Conservation (phyloP, 78 protist genomes). For the Emiliania huxleyi region DNA sequence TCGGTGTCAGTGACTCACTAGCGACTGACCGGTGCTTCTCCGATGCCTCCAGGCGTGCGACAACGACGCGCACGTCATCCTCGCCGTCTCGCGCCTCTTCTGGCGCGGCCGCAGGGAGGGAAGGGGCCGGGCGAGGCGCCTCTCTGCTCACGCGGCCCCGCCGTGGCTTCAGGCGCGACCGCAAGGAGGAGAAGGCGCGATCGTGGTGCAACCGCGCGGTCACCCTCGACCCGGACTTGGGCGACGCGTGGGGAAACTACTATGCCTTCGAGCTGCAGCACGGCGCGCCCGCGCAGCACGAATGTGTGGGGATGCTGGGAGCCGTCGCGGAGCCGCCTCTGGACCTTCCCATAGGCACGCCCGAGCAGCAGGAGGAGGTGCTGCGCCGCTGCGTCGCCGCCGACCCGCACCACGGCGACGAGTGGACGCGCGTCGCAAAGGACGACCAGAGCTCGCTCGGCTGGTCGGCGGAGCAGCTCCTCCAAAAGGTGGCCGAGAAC, state of each 20-base stretch:
- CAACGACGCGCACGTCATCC: constrained; percentile 58
- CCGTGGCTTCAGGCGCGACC: constrained; percentile 64
- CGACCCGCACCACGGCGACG: constrained; percentile 33
- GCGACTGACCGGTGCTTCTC: neutral
- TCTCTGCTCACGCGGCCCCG: neutral
- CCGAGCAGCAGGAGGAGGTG: constrained; percentile 14
- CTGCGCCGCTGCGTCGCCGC: constrained; percentile 4
- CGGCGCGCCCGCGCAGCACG: constrained; percentile 50
- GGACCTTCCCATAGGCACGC: too few relatives aligned
- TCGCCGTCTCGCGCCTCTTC: constrained; percentile 71
- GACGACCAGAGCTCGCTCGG: neutral
- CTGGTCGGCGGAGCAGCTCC: neutral
- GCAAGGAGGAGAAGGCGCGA: constrained; percentile 55
- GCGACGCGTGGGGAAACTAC: constrained; percentile 91
- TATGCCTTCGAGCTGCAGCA: constrained; percentile 73
- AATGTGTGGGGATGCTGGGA: neutral
- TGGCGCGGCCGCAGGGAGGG: constrained; percentile 52
- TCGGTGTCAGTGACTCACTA: neutral
- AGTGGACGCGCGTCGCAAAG: constrained; percentile 9
- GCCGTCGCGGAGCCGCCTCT: constrained; percentile 19
- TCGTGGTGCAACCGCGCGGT: constrained; percentile 86
- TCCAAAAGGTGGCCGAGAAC: neutral
- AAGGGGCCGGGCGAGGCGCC: constrained; percentile 79
- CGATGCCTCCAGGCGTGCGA: constrained; percentile 54
- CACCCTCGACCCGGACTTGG: constrained; percentile 72